Evolutionary conservation across 345 rosid species (phyloP), one percentile per base, ranked within the genome.

Genomic region (Acer yangbiense): DNA sequence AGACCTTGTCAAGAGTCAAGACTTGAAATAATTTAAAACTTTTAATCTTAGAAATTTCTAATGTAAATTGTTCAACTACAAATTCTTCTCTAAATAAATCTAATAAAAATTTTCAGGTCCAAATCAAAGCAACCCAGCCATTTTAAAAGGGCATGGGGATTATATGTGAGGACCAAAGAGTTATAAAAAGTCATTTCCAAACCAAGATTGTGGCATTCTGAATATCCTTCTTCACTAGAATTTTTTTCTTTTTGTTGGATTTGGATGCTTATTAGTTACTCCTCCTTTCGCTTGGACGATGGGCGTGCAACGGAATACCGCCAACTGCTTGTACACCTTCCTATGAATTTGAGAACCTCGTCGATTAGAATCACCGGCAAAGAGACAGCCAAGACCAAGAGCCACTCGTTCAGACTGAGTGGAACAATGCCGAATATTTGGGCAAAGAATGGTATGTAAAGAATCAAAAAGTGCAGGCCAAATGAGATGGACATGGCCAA

Each of bases 351-450:
- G 60, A 95, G 94, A 50, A 90, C 83, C 84, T 95, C 98, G 0
- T 96, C 99, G 3, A 95, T 92, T 35, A 95, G 79, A 68, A 95
- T 89, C 20, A 95, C 99, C 0, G 99, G 99, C 3, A 96, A 81
- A 1, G 97, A 71, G 46, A 93, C 95, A 0, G 86, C 94, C 80
- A 95, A n/a, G 57, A 96, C 97, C 78, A 94, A 73, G 29, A 94
- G 90, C 97, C 98, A 94, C 80, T 96, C 98, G 54, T 96, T 91
- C 77, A 86, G 75, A 87, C 93, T 92, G 66, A 95, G 88, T 0
- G 97, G 99, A 46, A 94, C 97, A 0, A 94, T 92, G 41, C 94
- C 90, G 29, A 92, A 96, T 46, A 94, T 85, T 75, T 87, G 89
- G 21, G 99, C 97, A 21, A 95, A 83, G 92, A 94, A 83, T 6